Evolutionary conservation across 768 basidiomycete genomes (phyloP).

Genomic region (Dacryopinax primogenitus): DNA sequence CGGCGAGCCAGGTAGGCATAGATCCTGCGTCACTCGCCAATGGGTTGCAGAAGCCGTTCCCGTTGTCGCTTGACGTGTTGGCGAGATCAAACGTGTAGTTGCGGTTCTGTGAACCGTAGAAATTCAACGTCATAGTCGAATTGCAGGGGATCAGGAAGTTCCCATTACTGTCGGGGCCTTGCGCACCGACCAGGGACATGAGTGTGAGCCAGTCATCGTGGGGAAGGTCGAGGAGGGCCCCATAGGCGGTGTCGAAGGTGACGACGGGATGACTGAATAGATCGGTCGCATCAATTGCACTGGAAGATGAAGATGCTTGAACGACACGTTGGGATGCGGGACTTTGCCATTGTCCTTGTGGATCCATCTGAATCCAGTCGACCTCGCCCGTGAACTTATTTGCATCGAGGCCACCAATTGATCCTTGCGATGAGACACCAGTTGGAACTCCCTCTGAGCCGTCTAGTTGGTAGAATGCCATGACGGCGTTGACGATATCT

Average conservation of each 20-base stretch:
- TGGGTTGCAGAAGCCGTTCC: constrained; percentile 12
- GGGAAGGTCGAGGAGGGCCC: constrained; percentile 9
- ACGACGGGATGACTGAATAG: constrained; percentile 9
- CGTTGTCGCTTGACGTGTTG: constrained; percentile 1
- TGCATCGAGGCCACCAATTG: constrained; percentile 9
- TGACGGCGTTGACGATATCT: background rate
- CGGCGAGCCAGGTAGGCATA: constrained; percentile 12
- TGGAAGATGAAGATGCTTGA: background rate
- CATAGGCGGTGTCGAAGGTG: constrained; percentile 9
- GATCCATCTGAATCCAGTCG: constrained; percentile 10
- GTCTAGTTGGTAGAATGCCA: constrained; percentile 9
- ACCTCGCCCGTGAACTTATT: constrained; percentile 13
- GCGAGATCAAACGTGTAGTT: constrained; percentile 13
- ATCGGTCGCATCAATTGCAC: constrained; percentile 1
- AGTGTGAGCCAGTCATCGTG: constrained; percentile 12
- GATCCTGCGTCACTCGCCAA: constrained; percentile 8
- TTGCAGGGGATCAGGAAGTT: constrained; percentile 11
- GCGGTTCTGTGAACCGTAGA: constrained; percentile 10
- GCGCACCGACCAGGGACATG: constrained; percentile 10
- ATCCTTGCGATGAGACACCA: constrained; percentile 1
- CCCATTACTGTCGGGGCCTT: constrained; percentile 3
- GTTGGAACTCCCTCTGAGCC: background rate
- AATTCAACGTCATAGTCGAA: constrained; percentile 12
- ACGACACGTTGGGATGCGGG: background rate
- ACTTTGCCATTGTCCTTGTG: background rate